phyloP scores from a whole-genome alignment of 352 stramenopile genomes.

The Phytopythium ostracodes region DNA sequence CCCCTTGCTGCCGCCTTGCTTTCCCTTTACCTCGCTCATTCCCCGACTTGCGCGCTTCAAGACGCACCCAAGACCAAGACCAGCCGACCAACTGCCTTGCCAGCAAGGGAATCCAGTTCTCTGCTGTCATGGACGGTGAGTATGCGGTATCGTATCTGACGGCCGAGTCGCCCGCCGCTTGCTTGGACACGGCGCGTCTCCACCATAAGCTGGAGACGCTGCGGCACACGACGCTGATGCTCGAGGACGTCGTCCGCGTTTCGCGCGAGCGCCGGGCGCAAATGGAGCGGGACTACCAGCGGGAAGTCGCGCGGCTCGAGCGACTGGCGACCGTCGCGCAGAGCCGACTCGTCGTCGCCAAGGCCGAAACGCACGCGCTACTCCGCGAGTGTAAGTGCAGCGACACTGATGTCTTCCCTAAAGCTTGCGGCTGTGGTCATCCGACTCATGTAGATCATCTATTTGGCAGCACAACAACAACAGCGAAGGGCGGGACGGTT shows the following conservation, averaged over 20 bases:
- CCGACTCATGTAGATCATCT: neutral
- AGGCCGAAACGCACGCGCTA: neutral
- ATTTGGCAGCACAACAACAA: neutral
- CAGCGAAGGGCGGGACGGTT: neutral
- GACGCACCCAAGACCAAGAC: neutral
- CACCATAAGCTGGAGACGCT: neutral
- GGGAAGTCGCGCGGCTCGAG: neutral
- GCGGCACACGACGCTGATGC: neutral
- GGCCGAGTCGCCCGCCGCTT: neutral
- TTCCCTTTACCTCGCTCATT: neutral
- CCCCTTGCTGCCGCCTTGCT: neutral
- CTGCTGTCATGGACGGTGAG: neutral
- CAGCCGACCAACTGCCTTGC: neutral
- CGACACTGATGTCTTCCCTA: neutral
- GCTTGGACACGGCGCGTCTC: neutral
- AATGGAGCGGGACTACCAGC: neutral
- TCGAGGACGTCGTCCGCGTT: conserved; percentile 5
- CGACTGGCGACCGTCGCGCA: neutral
- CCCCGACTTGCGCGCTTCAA: neutral
- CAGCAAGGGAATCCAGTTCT: neutral
- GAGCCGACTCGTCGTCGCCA: neutral
- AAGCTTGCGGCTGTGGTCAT: neutral
- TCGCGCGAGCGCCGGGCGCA: neutral
- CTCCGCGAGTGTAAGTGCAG: neutral
- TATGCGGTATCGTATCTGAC: neutral